A percentile compares a stretch with the other conserved stretches of the same genome.
Evolutionary conservation across 352 stramenopile species (phyloP).

Genomic region (Sclerospora graminicola): DNA sequence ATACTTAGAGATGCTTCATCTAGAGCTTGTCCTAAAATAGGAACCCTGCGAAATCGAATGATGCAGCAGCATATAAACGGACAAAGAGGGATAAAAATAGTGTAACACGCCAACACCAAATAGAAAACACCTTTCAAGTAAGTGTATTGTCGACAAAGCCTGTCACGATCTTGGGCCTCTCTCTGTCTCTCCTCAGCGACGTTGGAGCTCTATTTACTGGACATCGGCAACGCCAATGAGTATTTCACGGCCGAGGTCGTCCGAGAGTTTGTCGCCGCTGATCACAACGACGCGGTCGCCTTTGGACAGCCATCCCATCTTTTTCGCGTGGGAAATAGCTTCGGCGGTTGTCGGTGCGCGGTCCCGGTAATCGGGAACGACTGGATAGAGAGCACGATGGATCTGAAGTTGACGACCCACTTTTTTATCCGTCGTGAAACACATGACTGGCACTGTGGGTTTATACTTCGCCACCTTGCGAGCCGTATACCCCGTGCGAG

Average conservation of each 20-base stretch:
- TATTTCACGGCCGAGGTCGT: constrained; percentile 76
- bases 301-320: constrained; percentile 83
- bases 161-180: no score
- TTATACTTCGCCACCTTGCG: constrained; percentile 86
- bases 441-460: constrained; percentile 88
- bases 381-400: constrained; percentile 70
- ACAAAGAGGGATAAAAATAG: no score
- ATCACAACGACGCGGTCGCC: constrained; percentile 88
- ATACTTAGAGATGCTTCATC: no score
- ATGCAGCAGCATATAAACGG: no score
- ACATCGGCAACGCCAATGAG: constrained; percentile 77
- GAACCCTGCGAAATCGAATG: no score
- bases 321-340: constrained; percentile 83
- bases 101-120: no score
- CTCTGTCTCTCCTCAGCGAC: no score
- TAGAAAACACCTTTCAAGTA: no score
- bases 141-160: no score
- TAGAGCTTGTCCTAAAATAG: no score
- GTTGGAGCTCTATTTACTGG: constrained; percentile 32
- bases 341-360: constrained; percentile 62
- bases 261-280: constrained; percentile 65
- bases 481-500: constrained; percentile 70
- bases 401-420: constrained; percentile 89
- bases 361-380: constrained; percentile 53
- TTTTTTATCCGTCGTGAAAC: constrained; percentile 78